phyloP scores from a whole-genome alignment of 768 basidiomycete species.

The Suillus ampliporus region DNA sequence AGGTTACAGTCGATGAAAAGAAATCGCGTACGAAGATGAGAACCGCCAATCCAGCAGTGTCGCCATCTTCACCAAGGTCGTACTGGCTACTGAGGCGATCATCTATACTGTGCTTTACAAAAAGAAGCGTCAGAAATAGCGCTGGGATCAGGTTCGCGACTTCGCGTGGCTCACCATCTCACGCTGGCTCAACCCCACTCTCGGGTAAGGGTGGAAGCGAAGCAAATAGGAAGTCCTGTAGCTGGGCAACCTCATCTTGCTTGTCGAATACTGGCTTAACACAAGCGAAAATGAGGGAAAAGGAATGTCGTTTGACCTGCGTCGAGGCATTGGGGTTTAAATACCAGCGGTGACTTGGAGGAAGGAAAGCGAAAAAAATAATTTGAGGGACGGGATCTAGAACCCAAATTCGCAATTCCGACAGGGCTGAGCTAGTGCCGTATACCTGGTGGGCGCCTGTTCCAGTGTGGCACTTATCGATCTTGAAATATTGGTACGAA shows the following conservation, averaged over 20 bases:
- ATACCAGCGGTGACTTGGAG: slow-evolving; percentile 5
- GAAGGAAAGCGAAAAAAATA: slow-evolving; percentile 2
- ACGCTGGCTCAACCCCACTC: slow-evolving; percentile 11
- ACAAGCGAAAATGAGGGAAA: slow-evolving; percentile 3
- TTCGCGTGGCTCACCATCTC: slow-evolving; percentile 13
- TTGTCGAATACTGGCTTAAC: neutral
- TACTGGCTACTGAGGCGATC: neutral
- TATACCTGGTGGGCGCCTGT: slow-evolving; percentile 3
- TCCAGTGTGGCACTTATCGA: neutral
- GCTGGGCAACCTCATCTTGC: slow-evolving; percentile 11
- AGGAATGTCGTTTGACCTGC: neutral
- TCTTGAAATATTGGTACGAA: neutral
- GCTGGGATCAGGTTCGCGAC: neutral
- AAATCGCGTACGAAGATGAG: neutral
- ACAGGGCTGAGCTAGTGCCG: slow-evolving; percentile 10
- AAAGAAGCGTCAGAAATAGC: slow-evolving; percentile 7
- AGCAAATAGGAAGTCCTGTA: slow-evolving; percentile 18
- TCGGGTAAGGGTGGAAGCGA: slow-evolving; percentile 19
- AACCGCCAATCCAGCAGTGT: neutral
- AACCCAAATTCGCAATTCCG: slow-evolving; percentile 10
- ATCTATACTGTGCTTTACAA: neutral
- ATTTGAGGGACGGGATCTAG: neutral
- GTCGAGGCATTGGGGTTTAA: slow-evolving; percentile 4
- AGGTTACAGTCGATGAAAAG: neutral
- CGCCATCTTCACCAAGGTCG: neutral